A percentile compares a stretch with the other conserved stretches of the same genome.
phyloP scores from a whole-genome alignment of 1,284 basidiomycete species.

The Rhodotorula sp. region DNA sequence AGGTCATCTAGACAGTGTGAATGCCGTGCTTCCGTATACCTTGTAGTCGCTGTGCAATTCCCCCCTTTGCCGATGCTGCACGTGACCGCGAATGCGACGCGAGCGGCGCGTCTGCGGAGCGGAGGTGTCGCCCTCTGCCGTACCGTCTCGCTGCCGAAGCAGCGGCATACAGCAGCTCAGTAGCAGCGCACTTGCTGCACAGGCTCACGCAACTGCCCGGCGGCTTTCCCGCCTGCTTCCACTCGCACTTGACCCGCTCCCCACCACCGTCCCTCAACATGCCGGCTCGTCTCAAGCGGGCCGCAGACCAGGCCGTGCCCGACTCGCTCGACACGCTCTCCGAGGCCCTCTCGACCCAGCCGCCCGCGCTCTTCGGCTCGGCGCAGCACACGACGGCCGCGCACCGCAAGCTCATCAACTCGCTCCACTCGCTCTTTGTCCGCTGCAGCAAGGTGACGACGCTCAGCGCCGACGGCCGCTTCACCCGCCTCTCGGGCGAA shows the following conservation, averaged over 20 bases:
- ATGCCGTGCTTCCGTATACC: neutral
- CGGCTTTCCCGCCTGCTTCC: neutral
- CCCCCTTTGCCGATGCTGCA: neutral
- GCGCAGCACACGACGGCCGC: slow-evolving; percentile 79
- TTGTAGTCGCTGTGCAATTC: neutral
- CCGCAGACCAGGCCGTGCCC: neutral
- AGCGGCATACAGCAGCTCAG: no score
- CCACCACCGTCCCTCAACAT: neutral
- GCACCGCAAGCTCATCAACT: slow-evolving; percentile 87
- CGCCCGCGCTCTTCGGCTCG: slow-evolving; percentile 64
- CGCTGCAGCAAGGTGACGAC: slow-evolving; percentile 65
- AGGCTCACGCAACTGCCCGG: neutral
- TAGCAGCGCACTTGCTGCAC: neutral
- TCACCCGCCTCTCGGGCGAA: slow-evolving; percentile 71
- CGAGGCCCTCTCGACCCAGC: slow-evolving; percentile 15
- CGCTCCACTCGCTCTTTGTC: slow-evolving; percentile 77
- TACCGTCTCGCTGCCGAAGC: no score
- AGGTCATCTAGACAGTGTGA: slow-evolving; percentile 6
- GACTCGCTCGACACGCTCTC: slow-evolving; percentile 20
- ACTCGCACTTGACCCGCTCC: neutral
- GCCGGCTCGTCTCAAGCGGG: slow-evolving; percentile 11
- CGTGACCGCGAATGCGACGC: neutral
- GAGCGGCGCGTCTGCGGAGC: neutral
- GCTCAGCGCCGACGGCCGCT: slow-evolving; percentile 57
- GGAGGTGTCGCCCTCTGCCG: no score